These are phyloP conservation scores for Fistulifera solaris DNA, from an alignment of 108 stramenopile species.

Conservation along the genomic window DNA sequence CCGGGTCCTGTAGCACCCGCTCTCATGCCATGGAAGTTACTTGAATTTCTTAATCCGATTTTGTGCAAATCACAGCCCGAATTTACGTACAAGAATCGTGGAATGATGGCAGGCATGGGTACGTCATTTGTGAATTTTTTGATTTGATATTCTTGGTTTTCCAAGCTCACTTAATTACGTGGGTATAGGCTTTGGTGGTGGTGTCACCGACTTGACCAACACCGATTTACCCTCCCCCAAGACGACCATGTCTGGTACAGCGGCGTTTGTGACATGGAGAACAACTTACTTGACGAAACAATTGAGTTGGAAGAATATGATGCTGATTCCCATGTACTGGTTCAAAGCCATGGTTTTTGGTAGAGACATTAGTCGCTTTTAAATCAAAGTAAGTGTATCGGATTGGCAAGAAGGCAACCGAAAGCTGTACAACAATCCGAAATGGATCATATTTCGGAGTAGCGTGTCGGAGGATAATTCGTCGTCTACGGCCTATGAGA, in stretches of 20 bases:
- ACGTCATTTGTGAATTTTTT: conserved; percentile 30
- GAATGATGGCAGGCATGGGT: conserved; percentile 74
- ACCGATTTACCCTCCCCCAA: conserved; percentile 7
- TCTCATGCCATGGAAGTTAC: conserved; percentile 31
- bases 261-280: conserved; percentile 70
- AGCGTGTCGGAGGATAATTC: too few relatives aligned
- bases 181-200: not conserved
- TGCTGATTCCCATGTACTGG: conserved; percentile 97
- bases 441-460: too few relatives aligned
- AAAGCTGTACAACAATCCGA: too few relatives aligned
- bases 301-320: conserved; percentile 36
- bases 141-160: conserved; percentile 33
- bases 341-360: conserved; percentile 91
- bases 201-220: too few relatives aligned
- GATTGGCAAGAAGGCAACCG: too few relatives aligned
- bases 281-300: conserved; percentile 74
- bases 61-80: conserved; percentile 28
- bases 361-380: conserved; percentile 56
- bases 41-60: conserved; percentile 29
- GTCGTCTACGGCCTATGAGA: too few relatives aligned
- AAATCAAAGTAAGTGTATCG: not conserved
- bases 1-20: conserved; percentile 40
- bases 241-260: conserved; percentile 33
- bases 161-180: conserved; percentile 13
- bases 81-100: conserved; percentile 41